Evolutionary conservation across 495 filamentous ascomycete species (phyloP).

Genomic region (Penicillium ucsense): DNA sequence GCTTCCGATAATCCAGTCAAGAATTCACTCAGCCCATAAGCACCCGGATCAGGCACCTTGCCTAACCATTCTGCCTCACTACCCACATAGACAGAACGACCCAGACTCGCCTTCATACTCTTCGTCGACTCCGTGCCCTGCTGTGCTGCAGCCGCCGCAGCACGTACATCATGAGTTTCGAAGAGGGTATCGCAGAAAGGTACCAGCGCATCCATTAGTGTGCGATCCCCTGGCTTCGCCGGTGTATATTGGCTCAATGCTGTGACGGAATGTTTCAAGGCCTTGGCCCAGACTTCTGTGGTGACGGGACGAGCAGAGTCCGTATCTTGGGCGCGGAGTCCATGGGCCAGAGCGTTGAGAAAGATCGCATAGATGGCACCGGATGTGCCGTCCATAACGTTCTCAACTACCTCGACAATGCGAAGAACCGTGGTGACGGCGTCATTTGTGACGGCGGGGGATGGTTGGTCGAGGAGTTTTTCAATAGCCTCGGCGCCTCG

Average conservation of each 20-base stretch:
- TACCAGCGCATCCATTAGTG: conserved; percentile 79
- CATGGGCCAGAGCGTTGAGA: conserved; percentile 76
- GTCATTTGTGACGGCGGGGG: conserved; percentile 51
- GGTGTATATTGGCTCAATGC: conserved; percentile 79
- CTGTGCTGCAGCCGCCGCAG: conserved; percentile 65
- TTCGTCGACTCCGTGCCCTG: conserved; percentile 74
- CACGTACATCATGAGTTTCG: conserved; percentile 50
- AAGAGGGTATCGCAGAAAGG: conserved; percentile 72
- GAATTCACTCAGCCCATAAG: conserved; percentile 73
- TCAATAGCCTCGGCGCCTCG: conserved; percentile 83
- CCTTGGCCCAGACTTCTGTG: conserved; percentile 59
- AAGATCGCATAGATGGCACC: conserved; percentile 95
- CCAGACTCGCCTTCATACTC: conserved; percentile 83
- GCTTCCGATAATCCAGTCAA: conserved; percentile 65
- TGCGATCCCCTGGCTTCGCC: conserved; percentile 79
- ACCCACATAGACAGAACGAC: conserved; percentile 85
- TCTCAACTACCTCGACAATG: conserved; percentile 80
- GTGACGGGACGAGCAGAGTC: conserved; percentile 40
- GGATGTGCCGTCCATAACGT: conserved; percentile 89
- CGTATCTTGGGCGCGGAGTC: conserved; percentile 50
- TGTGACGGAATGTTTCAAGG: conserved; percentile 58
- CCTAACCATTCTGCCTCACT: conserved; percentile 63
- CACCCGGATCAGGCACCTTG: conserved; percentile 85
- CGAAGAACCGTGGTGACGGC: conserved; percentile 59
- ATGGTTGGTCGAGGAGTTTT: conserved; percentile 45